Evolutionary conservation across 208 protist species (phyloP), one percentile per base, ranked within the genome.

Genomic region (Trichomonas tenax): DNA sequence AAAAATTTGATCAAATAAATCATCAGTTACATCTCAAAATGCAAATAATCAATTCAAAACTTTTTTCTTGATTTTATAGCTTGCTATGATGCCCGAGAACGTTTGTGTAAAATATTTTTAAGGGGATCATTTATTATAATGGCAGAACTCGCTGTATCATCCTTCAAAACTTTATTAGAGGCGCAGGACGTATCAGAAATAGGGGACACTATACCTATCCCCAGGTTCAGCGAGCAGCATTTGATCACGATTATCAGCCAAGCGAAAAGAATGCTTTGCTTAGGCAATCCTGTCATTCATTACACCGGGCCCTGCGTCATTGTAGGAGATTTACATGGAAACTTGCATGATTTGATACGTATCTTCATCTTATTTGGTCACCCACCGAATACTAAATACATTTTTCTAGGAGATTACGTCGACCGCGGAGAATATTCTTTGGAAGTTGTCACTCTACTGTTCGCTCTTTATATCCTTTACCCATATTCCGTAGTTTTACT

Each of bases 371-470:
- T 96, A 21, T 34, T 38, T 51, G 95, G 95, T n/a, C 96, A 98
- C 36, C 97, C 98, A 17, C 99, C 99, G 40, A 98, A 99, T 97
- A 99, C 99, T 23, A 99, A 99, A 97, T 99, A 99, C 96, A 97
- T 99, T 17, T 99, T 99, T 97, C 98, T 99, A 97, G 97, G 97
- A 44, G 96, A 96, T 82, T 96, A 96, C 46, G 96, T 96, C 0
- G 96, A 96, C 34, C 46, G 96, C 38, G 96, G 96, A 6, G 26
- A 86, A 15, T 96, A 96, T 36, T 96, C 93, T 23, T 97, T 99
- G 11, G 98, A 99, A 97, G 98, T 98, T 15, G 97, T 99, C 51
- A 98, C 98, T 58, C 97, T 99, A 86, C 97, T 99, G 41, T 95
- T 99, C 23, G 96, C 98, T 26, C 98, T 99, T 88, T 99, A 97